These are phyloP conservation scores for Cercospora sp. DNA, from an alignment of 2,329 filamentous ascomycete species.

Conservation along the genomic window DNA sequence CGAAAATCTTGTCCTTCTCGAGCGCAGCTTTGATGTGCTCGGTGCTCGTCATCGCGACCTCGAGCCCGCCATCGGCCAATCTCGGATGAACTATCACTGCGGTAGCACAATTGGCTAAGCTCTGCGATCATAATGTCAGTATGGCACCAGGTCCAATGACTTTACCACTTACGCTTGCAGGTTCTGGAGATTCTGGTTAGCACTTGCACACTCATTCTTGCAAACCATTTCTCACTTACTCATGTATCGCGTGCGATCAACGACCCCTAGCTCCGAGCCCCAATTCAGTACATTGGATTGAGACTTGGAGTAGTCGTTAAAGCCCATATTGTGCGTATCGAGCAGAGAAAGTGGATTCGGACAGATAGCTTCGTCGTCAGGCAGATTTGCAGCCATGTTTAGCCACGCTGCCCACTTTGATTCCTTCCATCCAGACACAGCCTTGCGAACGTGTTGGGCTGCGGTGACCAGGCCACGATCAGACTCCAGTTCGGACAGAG, in stretches of 20 bases:
- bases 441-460: conserved; percentile 18
- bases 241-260: conserved; percentile 22
- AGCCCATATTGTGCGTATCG: conserved; percentile 21
- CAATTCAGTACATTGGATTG: conserved; percentile 21
- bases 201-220: not conserved
- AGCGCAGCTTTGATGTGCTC: conserved; percentile 13
- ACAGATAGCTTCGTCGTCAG: conserved; percentile 22
- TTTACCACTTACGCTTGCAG: not conserved
- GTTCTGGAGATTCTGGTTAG: not conserved
- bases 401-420: conserved; percentile 21
- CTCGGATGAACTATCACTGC: conserved; percentile 24
- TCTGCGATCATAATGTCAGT: not conserved
- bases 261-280: conserved; percentile 19
- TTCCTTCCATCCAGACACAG: conserved; percentile 20
- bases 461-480: conserved; percentile 16
- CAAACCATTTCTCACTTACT: not conserved
- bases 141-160: not conserved
- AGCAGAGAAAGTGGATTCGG: conserved; percentile 23
- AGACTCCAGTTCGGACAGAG: conserved; percentile 12
- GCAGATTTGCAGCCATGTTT: conserved; percentile 17
- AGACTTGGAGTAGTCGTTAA: conserved; percentile 26
- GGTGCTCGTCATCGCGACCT: conserved; percentile 20
- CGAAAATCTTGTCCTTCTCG: conserved; percentile 17
- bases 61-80: conserved; percentile 22
- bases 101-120: conserved; percentile 20